A percentile compares a stretch with the other conserved stretches of the same genome.
Conservation (phyloP, 192 early-diverging fungal species). For the Gigaspora rosea region DNA sequence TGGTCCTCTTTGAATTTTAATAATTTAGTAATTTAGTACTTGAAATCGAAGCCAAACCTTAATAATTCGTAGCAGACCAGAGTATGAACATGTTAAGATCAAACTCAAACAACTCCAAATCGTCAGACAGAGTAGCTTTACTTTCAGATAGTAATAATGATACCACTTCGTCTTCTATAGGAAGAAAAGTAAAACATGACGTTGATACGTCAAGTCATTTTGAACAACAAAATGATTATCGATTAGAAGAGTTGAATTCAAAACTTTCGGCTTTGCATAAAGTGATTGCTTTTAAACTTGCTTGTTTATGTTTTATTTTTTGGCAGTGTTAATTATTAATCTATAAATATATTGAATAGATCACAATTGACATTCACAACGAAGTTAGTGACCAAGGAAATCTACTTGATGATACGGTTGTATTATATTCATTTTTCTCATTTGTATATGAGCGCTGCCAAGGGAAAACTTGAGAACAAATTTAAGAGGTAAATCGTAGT, state of each 20-base stretch:
- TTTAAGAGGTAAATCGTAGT: too few species aligned
- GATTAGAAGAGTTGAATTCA: slow-evolving; percentile 44
- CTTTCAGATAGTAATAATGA: slow-evolving; percentile 4
- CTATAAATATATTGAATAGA: slow-evolving; percentile 31
- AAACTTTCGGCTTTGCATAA: slow-evolving; percentile 50
- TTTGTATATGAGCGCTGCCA: too few species aligned
- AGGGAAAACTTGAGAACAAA: too few species aligned
- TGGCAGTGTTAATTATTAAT: too few species aligned
- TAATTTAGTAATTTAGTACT: too few species aligned
- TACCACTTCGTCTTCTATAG: background rate
- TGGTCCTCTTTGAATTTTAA: too few species aligned
- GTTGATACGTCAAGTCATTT: background rate
- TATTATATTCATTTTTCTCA: background rate
- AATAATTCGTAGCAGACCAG: too few species aligned
- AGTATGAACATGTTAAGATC: background rate
- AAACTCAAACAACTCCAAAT: background rate
- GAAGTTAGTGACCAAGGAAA: slow-evolving; percentile 46
- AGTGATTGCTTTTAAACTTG: slow-evolving; percentile 28
- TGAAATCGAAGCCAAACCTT: too few species aligned
- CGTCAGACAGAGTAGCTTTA: slow-evolving; percentile 21
- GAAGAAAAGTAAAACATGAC: slow-evolving; percentile 3
- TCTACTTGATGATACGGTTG: slow-evolving; percentile 45
- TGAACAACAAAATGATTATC: slow-evolving; percentile 51
- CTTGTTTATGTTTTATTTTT: too few species aligned
- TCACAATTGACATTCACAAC: slow-evolving; percentile 50